Evolutionary conservation across 2,329 filamentous ascomycete species (phyloP).

Genomic region (Rugonectria rugulosa): DNA sequence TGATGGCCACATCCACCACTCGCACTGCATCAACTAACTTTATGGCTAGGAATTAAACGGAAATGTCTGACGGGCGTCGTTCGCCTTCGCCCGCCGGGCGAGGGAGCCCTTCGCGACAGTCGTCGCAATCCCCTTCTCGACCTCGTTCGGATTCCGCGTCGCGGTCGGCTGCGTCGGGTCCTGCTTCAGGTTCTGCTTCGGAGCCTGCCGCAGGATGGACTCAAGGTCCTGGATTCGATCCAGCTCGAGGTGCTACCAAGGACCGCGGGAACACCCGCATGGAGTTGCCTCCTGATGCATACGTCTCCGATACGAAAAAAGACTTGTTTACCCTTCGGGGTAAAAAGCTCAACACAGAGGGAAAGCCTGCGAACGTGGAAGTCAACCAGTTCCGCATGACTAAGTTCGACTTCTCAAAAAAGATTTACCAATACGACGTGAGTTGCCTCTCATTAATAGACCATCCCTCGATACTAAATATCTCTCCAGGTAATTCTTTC

Average conservation of each 20-base stretch:
- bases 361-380: constrained; percentile 60
- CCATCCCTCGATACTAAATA: constrained; percentile 16
- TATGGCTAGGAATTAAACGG: too few species aligned
- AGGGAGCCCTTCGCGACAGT: constrained; percentile 25
- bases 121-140: constrained; percentile 30
- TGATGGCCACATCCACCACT: too few species aligned
- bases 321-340: constrained; percentile 45
- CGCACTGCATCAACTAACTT: too few species aligned
- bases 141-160: constrained; percentile 22
- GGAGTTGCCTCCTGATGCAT: constrained; percentile 67
- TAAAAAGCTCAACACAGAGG: constrained; percentile 61
- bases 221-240: constrained; percentile 52
- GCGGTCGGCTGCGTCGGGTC: constrained; percentile 25
- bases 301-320: constrained; percentile 46
- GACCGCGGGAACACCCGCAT: constrained; percentile 56
- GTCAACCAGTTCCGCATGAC: constrained; percentile 81
- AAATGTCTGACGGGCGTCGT: constrained; percentile 46
- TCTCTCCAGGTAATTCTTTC: constrained; percentile 67
- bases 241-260: constrained; percentile 46
- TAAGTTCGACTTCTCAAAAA: constrained; percentile 61
- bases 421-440: constrained; percentile 87
- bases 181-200: constrained; percentile 31
- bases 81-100: constrained; percentile 34
- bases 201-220: constrained; percentile 35
- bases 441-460: constrained; percentile 48